These are phyloP conservation scores for Microdochium bolleyi DNA, from an alignment of 2,329 filamentous ascomycete genomes.

Conservation along the genomic window DNA sequence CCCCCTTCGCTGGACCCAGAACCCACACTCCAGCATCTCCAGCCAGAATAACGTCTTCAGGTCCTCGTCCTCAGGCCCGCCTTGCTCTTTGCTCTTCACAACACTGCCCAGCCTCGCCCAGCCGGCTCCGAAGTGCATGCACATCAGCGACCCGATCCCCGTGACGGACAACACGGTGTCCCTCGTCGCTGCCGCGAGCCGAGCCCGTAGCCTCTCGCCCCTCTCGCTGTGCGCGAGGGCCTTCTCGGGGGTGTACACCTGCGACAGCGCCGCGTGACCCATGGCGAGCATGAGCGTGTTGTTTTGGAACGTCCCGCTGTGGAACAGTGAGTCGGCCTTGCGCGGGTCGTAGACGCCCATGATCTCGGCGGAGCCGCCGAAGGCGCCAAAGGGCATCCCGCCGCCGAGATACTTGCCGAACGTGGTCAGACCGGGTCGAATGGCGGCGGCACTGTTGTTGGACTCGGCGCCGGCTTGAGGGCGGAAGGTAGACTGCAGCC, in stretches of 20 bases:
- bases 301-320: constrained; percentile 58
- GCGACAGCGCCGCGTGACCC: constrained; percentile 33
- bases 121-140: constrained; percentile 21
- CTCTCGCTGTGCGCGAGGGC: constrained; percentile 19
- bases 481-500: constrained; percentile 14
- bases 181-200: constrained; percentile 19
- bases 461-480: background rate
- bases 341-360: constrained; percentile 45
- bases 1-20: constrained; percentile 14
- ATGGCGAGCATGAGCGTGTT: constrained; percentile 47
- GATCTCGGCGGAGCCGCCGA: constrained; percentile 42
- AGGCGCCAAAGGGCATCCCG: constrained; percentile 49
- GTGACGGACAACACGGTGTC: constrained; percentile 29
- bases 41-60: constrained; percentile 14
- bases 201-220: constrained; percentile 19
- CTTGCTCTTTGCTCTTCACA: constrained; percentile 1
- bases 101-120: constrained; percentile 2
- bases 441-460: background rate
- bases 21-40: constrained; percentile 13
- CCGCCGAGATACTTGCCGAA: constrained; percentile 54
- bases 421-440: constrained; percentile 27
- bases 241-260: constrained; percentile 24
- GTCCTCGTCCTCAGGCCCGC: constrained; percentile 6
- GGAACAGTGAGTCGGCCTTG: constrained; percentile 27
- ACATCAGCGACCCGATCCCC: constrained; percentile 26